These are phyloP conservation scores for Biscutella laevigata DNA, from an alignment of 441 rosid genomes.

Conservation along the genomic window DNA sequence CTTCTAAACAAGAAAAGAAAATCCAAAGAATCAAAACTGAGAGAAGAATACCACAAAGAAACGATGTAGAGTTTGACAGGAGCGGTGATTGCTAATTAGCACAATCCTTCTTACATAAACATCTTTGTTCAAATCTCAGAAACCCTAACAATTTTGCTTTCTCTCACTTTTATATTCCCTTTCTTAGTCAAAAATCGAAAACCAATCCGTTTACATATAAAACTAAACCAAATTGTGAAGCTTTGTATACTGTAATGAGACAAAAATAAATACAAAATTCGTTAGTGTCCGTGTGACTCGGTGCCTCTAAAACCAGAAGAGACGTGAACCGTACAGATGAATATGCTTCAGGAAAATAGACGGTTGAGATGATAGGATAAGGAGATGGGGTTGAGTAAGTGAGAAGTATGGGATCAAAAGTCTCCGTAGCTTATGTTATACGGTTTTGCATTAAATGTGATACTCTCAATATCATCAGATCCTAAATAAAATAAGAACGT, in stretches of 20 bases:
- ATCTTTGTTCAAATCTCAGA: constrained; percentile 15
- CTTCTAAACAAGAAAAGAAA: background rate
- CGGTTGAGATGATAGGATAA: constrained; percentile 17
- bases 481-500: constrained; percentile 11
- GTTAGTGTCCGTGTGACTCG: constrained; percentile 25
- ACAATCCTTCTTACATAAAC: background rate
- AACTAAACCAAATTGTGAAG: constrained; percentile 14
- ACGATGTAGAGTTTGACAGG: background rate
- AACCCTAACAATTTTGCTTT: constrained; percentile 15
- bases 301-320: constrained; percentile 8
- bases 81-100: background rate
- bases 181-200: constrained; percentile 7
- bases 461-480: constrained; percentile 25
- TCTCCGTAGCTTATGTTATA: constrained; percentile 22
- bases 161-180: too few species aligned
- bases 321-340: constrained; percentile 9
- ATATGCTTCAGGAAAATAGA: background rate
- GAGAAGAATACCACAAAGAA: constrained; percentile 1
- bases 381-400: constrained; percentile 4
- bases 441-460: constrained; percentile 23
- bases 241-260: background rate
- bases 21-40: background rate
- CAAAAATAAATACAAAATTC: constrained; percentile 2
- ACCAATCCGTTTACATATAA: constrained; percentile 1
- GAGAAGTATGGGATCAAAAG: constrained; percentile 18